Evolutionary conservation across 2,329 filamentous ascomycete genomes (phyloP), one percentile per base, ranked within the genome.

Genomic region (Diaporthe longicolla): DNA sequence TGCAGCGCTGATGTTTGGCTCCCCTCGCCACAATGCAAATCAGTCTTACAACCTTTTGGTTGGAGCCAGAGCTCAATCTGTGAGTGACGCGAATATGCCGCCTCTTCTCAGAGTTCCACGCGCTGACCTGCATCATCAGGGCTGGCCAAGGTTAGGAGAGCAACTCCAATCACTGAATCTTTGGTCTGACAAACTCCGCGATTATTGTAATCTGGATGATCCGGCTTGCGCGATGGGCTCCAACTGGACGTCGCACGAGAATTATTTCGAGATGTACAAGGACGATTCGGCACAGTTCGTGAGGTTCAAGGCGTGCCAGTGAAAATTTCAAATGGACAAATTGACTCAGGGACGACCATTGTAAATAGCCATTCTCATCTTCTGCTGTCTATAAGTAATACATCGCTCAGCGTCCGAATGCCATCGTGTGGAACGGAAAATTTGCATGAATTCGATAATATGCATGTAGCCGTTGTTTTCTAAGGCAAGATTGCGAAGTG

Each of bases 151-250:
- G 10, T 76, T 79, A 1, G 78, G 77, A 10, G 77, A 74, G 7
- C 79, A 81, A 65, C 77, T 82, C 1, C 73, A 76, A 29, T 79
- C 78, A 35, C 76, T 83, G 48, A 77, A 75, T 63, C 78, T 78
- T 54, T 83, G 80, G 45, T 71, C 77, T 19, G 66, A 73, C 32
- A 72, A 79, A 5, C 74, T 81, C 13, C 82, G 79, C 54, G 79
- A 79, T n/a, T 85, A 83, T 77, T 85, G 84, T 73, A 78, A 79
- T 37, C 73, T 76, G 8, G 80, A 81, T 15, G 84, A 85, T 70
- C 82, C 84, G 1, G 81, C 84, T 72, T 86, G 84, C 75, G 84
- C 83, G 17, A 19, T 21, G 5, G 63, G 63, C 17, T 26, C 63
- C 32, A 66, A 66, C 45, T 52, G 63, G 63, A 66, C 63, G 1